Base-by-base conservation (phyloP, 441 rosid genomes). In the Erodium chrysanthum region DNA sequence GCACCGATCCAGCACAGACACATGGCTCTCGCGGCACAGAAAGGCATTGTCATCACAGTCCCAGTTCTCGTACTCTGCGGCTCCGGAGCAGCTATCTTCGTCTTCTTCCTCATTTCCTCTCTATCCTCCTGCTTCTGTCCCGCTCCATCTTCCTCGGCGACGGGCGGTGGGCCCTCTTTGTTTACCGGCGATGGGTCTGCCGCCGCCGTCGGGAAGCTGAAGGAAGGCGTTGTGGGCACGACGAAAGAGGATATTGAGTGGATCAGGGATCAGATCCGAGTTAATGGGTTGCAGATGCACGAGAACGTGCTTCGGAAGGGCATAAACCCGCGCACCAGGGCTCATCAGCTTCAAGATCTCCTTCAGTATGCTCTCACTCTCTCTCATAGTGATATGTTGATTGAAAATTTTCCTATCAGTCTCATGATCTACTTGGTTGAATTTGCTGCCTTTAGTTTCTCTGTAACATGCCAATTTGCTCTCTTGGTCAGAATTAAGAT, bases 241-340 rank as follows among this genome's bases (percentile, higher is more conserved):
- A 79, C 85, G 6, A 50, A 70, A 35, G 88, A 84, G 70, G 96
- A 91, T 71, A 71, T 93, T 0, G 79, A 85, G 56, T 93, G 98
- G 98, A 83, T 89, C 23, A 84, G 75, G 78, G 88, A 84, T 82
- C 97, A 88, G 90, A 91, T 91, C 88, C 84, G 80, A 68, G 74
- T 52, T 25, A 93, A 93, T 50, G 98, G 98, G n/a, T 75, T 93
- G 73, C 98, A 81, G 72, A 89, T 93, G 98, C 91, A 80, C 70
- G 87, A 85, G 12, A 93, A 89, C 80, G 91, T 89, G 73, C 87
- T 93, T 9, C 83, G 98, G 4, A 93, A 93, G 71, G 98, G 97
- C 62, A 93, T 93, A 25, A 93, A 91, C 74, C 98, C 98, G 27
- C 91, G 98, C 52, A 83, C 98, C 25, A 79, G 98, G 56, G 96